phyloP scores from a whole-genome alignment of 805 yeast species.

The Barnettozyma salicaria region DNA sequence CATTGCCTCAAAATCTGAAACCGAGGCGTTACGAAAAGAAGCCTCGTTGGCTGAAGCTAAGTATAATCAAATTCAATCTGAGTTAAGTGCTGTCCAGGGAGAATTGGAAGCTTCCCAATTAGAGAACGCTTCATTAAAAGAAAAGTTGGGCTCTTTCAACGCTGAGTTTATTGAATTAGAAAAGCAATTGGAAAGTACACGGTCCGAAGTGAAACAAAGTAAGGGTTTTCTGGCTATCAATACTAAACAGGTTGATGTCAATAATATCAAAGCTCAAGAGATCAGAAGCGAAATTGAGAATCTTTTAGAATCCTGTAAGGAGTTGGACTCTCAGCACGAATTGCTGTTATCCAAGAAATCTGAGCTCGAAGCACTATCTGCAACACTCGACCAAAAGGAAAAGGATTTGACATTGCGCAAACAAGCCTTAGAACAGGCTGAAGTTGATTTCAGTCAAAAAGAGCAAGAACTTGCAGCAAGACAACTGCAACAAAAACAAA shows the following conservation, averaged over 20 bases:
- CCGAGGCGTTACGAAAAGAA: conserved; percentile 64
- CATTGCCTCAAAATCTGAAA: conserved; percentile 54
- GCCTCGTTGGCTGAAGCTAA: conserved; percentile 74
- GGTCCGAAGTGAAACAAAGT: conserved; percentile 54
- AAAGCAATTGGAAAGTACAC: conserved; percentile 45
- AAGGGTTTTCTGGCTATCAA: conserved; percentile 58
- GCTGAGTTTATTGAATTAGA: conserved; percentile 59
- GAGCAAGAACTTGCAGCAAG: conserved; percentile 30
- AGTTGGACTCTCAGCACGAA: conserved; percentile 35
- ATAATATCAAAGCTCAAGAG: conserved; percentile 43
- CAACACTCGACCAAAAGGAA: conserved; percentile 32
- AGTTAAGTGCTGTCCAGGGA: conserved; percentile 53
- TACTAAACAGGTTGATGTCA: conserved; percentile 61
- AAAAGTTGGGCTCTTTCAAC: conserved; percentile 58
- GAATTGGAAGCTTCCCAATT: conserved; percentile 63
- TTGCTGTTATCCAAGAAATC: conserved; percentile 32
- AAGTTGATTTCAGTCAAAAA: conserved; percentile 15
- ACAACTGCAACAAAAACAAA: conserved; percentile 30
- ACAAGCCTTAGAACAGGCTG: conserved; percentile 17
- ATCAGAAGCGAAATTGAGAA: conserved; percentile 38
- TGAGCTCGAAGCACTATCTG: conserved; percentile 26
- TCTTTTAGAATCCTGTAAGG: conserved; percentile 27
- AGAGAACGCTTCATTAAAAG: conserved; percentile 59
- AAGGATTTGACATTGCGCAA: conserved; percentile 31
- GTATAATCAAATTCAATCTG: conserved; percentile 60